These are phyloP conservation scores for Dendryphion nanum DNA, from an alignment of 2,329 filamentous ascomycete species.

Conservation along the genomic window DNA sequence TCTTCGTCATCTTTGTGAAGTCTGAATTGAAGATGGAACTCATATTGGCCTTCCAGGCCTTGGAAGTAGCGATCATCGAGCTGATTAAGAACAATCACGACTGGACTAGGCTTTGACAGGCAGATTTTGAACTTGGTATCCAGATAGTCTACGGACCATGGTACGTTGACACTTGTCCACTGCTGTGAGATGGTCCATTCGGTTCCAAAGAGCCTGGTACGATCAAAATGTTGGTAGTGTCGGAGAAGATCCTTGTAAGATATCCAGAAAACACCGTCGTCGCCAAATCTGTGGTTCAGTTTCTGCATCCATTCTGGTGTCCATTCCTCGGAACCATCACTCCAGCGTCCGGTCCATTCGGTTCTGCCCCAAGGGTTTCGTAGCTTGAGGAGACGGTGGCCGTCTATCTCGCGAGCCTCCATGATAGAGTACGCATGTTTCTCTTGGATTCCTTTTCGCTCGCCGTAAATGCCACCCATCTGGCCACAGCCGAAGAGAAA, in stretches of 20 bases:
- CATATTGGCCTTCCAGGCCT: constrained; percentile 57
- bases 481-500: constrained; percentile 75
- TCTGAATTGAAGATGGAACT: constrained; percentile 58
- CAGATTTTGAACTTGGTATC: constrained; percentile 59
- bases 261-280: constrained; percentile 69
- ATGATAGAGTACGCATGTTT: constrained; percentile 60
- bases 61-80: constrained; percentile 61
- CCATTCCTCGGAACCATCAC: constrained; percentile 82
- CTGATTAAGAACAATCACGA: constrained; percentile 60
- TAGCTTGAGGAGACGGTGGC: constrained; percentile 46
- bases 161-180: constrained; percentile 60
- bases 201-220: constrained; percentile 59
- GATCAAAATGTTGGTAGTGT: constrained; percentile 60
- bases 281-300: constrained; percentile 71
- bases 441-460: constrained; percentile 47
- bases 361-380: constrained; percentile 80
- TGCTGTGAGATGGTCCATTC: constrained; percentile 62
- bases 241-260: constrained; percentile 58
- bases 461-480: constrained; percentile 61
- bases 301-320: constrained; percentile 74
- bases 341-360: constrained; percentile 81
- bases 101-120: constrained; percentile 51
- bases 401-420: constrained; percentile 60
- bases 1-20: constrained; percentile 59
- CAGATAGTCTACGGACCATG: constrained; percentile 61